Conservation (phyloP, 2,329 filamentous ascomycete species). For the Colletotrichum sp. region DNA sequence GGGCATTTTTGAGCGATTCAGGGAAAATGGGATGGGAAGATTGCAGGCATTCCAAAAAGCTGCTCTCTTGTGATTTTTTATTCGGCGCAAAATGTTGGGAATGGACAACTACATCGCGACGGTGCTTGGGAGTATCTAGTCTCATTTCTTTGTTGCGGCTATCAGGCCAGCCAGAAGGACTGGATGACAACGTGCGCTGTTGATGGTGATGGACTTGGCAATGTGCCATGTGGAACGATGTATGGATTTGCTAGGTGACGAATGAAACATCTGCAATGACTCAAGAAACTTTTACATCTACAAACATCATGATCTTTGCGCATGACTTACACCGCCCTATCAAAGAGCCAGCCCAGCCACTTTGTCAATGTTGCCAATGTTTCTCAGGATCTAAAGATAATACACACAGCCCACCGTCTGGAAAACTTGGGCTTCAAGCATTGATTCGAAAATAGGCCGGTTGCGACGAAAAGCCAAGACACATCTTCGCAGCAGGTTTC, state of each 20-base stretch:
- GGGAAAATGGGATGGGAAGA: background rate
- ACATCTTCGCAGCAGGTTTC: background rate
- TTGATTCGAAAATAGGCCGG: background rate
- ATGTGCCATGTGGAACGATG: background rate
- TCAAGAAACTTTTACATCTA: background rate
- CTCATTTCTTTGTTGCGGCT: background rate
- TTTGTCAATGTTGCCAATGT: background rate
- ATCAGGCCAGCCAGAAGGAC: background rate
- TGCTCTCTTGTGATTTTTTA: background rate
- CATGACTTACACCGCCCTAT: background rate
- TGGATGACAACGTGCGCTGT: background rate
- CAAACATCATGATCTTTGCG: background rate
- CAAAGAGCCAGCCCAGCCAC: background rate
- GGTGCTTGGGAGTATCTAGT: conserved; percentile 6
- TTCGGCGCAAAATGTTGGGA: background rate
- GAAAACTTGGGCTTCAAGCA: background rate
- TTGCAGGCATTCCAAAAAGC: background rate
- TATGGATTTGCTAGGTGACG: background rate
- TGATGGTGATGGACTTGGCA: background rate
- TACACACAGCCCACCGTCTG: background rate
- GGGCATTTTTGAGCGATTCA: background rate
- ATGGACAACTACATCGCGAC: background rate
- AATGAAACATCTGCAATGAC: conserved; percentile 13
- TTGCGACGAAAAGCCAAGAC: background rate
- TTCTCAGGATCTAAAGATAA: background rate